phyloP scores from a whole-genome alignment of 2,329 filamentous ascomycete genomes.

The Ophiostoma piceae region DNA sequence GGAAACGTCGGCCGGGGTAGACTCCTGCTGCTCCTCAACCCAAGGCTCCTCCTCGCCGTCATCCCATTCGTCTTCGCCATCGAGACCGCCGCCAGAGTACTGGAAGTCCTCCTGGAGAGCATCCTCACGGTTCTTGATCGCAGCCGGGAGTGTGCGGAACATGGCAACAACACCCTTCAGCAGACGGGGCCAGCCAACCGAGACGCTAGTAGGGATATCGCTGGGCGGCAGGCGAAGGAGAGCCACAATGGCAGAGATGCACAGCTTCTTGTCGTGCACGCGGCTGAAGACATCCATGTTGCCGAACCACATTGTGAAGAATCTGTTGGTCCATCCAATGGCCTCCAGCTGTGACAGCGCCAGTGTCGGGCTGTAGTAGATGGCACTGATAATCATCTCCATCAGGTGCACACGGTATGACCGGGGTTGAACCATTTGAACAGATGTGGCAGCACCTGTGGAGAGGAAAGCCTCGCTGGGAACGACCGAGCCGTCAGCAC shows the following conservation, averaged over 20 bases:
- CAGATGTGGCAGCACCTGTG: constrained; percentile 23
- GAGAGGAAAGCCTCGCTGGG: constrained; percentile 23
- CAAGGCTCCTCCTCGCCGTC: constrained; percentile 80
- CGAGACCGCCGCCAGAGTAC: constrained; percentile 55
- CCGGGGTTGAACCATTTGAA: constrained; percentile 64
- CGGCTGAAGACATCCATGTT: constrained; percentile 89
- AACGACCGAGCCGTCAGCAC: constrained; percentile 48
- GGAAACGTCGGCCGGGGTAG: constrained; percentile 26
- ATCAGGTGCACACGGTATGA: constrained; percentile 93
- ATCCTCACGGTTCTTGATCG: constrained; percentile 87
- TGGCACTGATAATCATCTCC: constrained; percentile 97
- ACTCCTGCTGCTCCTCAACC: constrained; percentile 53
- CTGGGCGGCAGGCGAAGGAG: constrained; percentile 73
- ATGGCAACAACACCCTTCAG: constrained; percentile 81
- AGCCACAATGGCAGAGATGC: constrained; percentile 85
- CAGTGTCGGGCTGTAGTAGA: constrained; percentile 91
- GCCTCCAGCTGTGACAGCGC: constrained; percentile 81
- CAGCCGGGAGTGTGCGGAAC: constrained; percentile 84
- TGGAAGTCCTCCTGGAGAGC: constrained; percentile 83
- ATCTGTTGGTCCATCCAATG: constrained; percentile 95
- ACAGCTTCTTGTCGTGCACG: constrained; percentile 98
- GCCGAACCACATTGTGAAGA: constrained; percentile 97
- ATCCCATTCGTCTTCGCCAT: constrained; percentile 70
- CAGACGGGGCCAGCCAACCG: constrained; percentile 89
- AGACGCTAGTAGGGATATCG: constrained; percentile 85